Evolutionary conservation across 2,329 filamentous ascomycete species (phyloP).

Genomic region (Allantophomopsis cytisporea): DNA sequence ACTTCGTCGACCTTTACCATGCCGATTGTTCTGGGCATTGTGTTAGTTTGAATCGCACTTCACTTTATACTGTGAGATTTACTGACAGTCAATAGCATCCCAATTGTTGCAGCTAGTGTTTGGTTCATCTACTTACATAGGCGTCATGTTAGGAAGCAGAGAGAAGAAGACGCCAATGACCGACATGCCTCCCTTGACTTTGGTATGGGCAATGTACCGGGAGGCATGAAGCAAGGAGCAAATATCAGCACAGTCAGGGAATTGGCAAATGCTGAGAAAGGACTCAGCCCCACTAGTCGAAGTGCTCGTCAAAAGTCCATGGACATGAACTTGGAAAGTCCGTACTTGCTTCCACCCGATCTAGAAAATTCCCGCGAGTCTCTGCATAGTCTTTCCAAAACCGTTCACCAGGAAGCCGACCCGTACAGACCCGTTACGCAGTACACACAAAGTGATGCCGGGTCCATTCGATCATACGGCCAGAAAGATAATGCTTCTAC

Average conservation of each 20-base stretch:
- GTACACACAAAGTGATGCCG: conserved; percentile 42
- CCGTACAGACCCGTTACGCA: conserved; percentile 58
- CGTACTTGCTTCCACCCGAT: conserved; percentile 84
- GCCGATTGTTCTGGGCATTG: conserved; percentile 54
- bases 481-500: conserved; percentile 27
- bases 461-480: conserved; percentile 38
- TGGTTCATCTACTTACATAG: conserved; percentile 69
- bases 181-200: conserved; percentile 90
- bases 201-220: conserved; percentile 49
- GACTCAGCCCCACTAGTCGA: conserved; percentile 13
- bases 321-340: conserved; percentile 60
- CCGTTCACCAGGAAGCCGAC: conserved; percentile 63
- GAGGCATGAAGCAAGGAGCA: conserved; percentile 21
- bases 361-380: conserved; percentile 73
- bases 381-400: conserved; percentile 70
- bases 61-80: conserved; percentile 11
- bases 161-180: conserved; percentile 69
- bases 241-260: conserved; percentile 1
- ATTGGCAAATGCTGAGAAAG: conserved; percentile 20
- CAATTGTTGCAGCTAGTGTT: conserved; percentile 50
- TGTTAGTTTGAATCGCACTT: conserved; percentile 34
- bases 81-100: conserved; percentile 43
- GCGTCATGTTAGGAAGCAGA: conserved; percentile 57
- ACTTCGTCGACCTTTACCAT: conserved; percentile 41
- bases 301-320: conserved; percentile 43